A percentile compares a stretch with the other conserved stretches of the same genome.
These are phyloP conservation scores for Cyberlindnera lachancei DNA, from an alignment of 805 yeast genomes.

Conservation along the genomic window DNA sequence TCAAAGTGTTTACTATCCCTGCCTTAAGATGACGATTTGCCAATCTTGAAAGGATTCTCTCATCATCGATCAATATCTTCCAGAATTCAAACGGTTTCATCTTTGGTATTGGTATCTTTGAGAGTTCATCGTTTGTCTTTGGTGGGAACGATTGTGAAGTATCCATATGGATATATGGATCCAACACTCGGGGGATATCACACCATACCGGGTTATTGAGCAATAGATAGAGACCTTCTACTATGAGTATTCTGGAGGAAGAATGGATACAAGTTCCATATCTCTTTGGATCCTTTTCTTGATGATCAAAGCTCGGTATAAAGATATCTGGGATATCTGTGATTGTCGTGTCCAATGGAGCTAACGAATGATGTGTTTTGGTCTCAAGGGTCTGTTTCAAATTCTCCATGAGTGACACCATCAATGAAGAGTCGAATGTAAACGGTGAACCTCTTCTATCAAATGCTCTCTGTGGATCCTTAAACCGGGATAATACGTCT, in stretches of 20 bases:
- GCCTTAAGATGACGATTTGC: constrained; percentile 57
- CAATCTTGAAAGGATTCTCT: constrained; percentile 46
- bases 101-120: constrained; percentile 11
- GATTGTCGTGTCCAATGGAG: constrained; percentile 7
- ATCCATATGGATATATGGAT: constrained; percentile 7
- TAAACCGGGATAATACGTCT: constrained; percentile 36
- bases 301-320: constrained; percentile 73
- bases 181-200: constrained; percentile 32
- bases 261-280: constrained; percentile 40
- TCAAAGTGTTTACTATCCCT: constrained; percentile 40
- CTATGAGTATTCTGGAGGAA: constrained; percentile 44
- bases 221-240: constrained; percentile 74
- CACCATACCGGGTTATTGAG: constrained; percentile 56
- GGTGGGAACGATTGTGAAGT: not conserved
- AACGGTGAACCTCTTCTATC: constrained; percentile 75
- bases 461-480: constrained; percentile 50
- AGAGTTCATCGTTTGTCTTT: not conserved
- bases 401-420: constrained; percentile 8
- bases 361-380: constrained; percentile 3
- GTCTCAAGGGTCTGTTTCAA: constrained; percentile 12
- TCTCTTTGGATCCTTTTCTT: constrained; percentile 61
- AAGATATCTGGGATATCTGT: constrained; percentile 28
- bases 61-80: constrained; percentile 42
- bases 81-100: constrained; percentile 36
- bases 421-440: constrained; percentile 55